Conservation (phyloP, 208 protist genomes). For the Angomonas ambiguus region DNA sequence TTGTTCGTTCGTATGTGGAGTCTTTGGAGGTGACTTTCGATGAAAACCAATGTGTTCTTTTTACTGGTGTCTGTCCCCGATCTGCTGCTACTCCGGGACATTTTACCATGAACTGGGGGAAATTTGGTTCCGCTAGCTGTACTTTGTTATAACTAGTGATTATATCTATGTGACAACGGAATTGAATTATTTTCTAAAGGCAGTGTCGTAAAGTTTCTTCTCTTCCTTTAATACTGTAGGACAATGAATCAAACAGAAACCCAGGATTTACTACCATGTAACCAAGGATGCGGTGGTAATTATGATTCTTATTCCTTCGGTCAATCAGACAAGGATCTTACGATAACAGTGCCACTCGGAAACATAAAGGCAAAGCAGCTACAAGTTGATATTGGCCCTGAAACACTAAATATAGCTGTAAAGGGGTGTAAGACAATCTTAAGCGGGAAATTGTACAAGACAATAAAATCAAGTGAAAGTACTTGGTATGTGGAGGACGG, state of each 20-base stretch:
- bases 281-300: conserved; percentile 78
- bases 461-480: conserved; percentile 71
- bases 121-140: conserved; percentile 34
- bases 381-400: conserved; percentile 48
- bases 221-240: background rate
- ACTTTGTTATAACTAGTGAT: conserved; percentile 11
- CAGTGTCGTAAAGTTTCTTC: too few species aligned
- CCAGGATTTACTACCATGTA: conserved; percentile 69
- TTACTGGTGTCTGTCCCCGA: conserved; percentile 39
- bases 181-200: background rate
- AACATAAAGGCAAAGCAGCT: conserved; percentile 49
- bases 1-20: conserved; percentile 45
- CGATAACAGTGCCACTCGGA: conserved; percentile 51
- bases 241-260: conserved; percentile 44
- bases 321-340: conserved; percentile 77
- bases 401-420: conserved; percentile 38
- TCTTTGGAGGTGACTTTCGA: conserved; percentile 47
- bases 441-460: conserved; percentile 69
- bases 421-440: conserved; percentile 41
- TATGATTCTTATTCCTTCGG: conserved; percentile 74
- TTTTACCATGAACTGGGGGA: conserved; percentile 74
- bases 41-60: conserved; percentile 53
- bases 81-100: conserved; percentile 41
- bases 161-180: conserved; percentile 2
- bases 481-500: conserved; percentile 83